Percentiles rank a stretch among this genome's conserved stretches.
Conservation (phyloP, 2,329 filamentous ascomycete genomes). For the Penicillium sp. region DNA sequence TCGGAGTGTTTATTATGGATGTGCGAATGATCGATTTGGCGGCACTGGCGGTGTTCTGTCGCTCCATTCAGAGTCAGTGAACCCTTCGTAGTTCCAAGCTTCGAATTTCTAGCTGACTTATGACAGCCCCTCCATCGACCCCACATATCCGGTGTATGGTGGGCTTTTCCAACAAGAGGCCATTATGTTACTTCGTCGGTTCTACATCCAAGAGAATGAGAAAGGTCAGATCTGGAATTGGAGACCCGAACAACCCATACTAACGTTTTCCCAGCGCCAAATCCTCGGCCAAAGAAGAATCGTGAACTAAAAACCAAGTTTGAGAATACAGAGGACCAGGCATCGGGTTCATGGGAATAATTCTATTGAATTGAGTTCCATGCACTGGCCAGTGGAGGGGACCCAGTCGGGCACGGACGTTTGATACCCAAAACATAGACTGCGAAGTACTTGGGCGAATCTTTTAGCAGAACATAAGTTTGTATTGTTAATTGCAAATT, state of each 20-base stretch:
- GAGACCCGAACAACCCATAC: background rate
- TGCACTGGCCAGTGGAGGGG: background rate
- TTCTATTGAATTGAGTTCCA: background rate
- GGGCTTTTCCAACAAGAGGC: constrained; percentile 90
- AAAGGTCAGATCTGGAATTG: constrained; percentile 59
- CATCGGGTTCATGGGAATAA: background rate
- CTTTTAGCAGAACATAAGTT: constrained; percentile 11
- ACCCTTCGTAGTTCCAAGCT: background rate
- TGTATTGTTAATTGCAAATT: constrained; percentile 23
- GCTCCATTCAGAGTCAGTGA: constrained; percentile 67
- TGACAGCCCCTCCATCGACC: constrained; percentile 68
- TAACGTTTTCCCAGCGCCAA: constrained; percentile 50
- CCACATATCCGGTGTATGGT: constrained; percentile 77
- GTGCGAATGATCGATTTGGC: constrained; percentile 94
- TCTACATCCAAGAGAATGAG: constrained; percentile 97
- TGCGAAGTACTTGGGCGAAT: background rate
- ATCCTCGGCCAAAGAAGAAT: constrained; percentile 65
- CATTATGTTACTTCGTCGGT: constrained; percentile 85
- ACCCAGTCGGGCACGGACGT: background rate
- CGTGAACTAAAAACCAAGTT: constrained; percentile 63
- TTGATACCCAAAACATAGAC: background rate
- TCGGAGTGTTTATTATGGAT: constrained; percentile 89
- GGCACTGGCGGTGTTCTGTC: constrained; percentile 92
- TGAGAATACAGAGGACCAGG: constrained; percentile 17
- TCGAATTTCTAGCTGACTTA: constrained; percentile 8